phyloP scores from a whole-genome alignment of 2,329 filamentous ascomycete species.

The Curvularia sp. region DNA sequence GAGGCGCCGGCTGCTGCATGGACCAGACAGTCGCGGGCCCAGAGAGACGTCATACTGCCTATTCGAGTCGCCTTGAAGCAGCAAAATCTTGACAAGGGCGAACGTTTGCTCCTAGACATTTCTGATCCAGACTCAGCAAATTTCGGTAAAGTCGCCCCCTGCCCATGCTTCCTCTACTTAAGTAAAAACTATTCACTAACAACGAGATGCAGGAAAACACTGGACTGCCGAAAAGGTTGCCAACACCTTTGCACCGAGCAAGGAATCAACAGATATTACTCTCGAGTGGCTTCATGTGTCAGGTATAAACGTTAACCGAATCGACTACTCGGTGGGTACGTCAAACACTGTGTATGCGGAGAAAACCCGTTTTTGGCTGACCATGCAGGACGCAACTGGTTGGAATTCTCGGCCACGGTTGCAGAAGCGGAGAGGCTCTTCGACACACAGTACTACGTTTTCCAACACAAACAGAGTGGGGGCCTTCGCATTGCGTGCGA shows the following conservation, averaged over 20 bases:
- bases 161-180: not conserved
- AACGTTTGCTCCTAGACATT: constrained; percentile 25
- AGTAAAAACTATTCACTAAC: not conserved
- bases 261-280: constrained; percentile 20
- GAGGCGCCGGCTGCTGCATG: constrained; percentile 20
- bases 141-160: constrained; percentile 14
- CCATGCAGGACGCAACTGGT: constrained; percentile 20
- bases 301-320: constrained; percentile 20
- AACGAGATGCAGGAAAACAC: constrained; percentile 14
- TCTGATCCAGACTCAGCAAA: constrained; percentile 28
- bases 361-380: not conserved
- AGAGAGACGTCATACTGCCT: constrained; percentile 19
- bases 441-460: constrained; percentile 26
- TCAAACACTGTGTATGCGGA: not conserved
- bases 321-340: constrained; percentile 25
- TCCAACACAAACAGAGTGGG: constrained; percentile 23
- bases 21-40: constrained; percentile 23
- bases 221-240: constrained; percentile 26
- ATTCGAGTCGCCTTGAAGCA: constrained; percentile 24
- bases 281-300: constrained; percentile 26
- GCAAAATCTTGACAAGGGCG: constrained; percentile 25
- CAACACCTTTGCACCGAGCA: constrained; percentile 27
- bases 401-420: constrained; percentile 21
- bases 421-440: constrained; percentile 23
- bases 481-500: constrained; percentile 28